Evolutionary conservation across 768 basidiomycete genomes (phyloP).

Genomic region (Trichaptum fuscoviolaceum): DNA sequence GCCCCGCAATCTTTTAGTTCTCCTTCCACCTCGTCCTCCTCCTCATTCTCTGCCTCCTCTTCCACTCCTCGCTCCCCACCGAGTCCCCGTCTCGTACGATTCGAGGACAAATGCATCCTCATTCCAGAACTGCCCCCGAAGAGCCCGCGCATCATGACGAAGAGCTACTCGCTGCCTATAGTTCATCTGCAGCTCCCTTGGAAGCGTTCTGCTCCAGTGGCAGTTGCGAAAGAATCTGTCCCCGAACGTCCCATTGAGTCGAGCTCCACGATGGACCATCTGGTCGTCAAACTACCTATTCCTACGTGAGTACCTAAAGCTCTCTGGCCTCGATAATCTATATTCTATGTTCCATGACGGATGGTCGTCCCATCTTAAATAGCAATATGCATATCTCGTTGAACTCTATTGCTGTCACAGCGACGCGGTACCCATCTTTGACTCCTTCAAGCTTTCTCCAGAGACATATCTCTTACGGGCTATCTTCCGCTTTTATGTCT

Average conservation of each 20-base stretch:
- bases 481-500: background rate
- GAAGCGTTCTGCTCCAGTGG: conserved; percentile 25
- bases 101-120: conserved; percentile 67
- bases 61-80: background rate
- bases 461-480: background rate
- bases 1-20: background rate
- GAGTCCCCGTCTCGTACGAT: conserved; percentile 44
- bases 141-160: conserved; percentile 50
- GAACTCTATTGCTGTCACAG: background rate
- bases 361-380: background rate
- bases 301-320: conserved; percentile 43
- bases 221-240: conserved; percentile 14
- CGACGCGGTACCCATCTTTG: background rate
- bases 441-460: background rate
- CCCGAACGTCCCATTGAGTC: conserved; percentile 18
- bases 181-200: conserved; percentile 42
- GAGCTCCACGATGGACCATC: conserved; percentile 34
- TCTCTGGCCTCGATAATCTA: background rate
- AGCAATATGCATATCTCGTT: background rate
- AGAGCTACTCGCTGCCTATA: conserved; percentile 57
- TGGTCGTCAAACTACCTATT: conserved; percentile 56
- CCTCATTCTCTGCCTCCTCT: background rate
- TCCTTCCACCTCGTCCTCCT: background rate
- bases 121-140: conserved; percentile 48
- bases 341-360: background rate